Percentiles rank a stretch among this genome's conserved stretches.
These are phyloP conservation scores for Candida berthetii DNA, from an alignment of 805 yeast species.

Conservation along the genomic window DNA sequence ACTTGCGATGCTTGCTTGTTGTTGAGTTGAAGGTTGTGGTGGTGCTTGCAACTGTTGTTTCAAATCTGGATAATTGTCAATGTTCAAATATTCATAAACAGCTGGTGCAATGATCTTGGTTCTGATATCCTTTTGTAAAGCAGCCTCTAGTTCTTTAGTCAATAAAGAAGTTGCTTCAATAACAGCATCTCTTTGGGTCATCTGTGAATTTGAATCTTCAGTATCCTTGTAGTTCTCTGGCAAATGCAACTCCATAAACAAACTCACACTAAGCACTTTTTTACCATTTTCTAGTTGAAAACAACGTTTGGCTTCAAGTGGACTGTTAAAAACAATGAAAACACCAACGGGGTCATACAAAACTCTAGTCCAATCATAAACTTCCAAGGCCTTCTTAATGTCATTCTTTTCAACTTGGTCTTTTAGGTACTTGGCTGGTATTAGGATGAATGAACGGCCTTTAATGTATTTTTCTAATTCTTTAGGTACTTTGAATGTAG, in stretches of 20 bases:
- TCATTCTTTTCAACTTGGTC: conserved; percentile 41
- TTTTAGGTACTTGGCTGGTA: conserved; percentile 40
- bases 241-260: conserved; percentile 47
- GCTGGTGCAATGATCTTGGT: conserved; percentile 69
- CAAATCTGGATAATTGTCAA: conserved; percentile 48
- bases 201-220: too few relatives aligned
- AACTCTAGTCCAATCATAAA: conserved; percentile 62
- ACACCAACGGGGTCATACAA: conserved; percentile 60
- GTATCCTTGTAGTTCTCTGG: conserved; percentile 12
- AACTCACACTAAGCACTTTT: conserved; percentile 36
- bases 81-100: conserved; percentile 54
- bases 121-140: conserved; percentile 64
- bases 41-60: conserved; percentile 24
- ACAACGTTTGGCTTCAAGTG: conserved; percentile 53
- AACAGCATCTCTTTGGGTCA: conserved; percentile 30
- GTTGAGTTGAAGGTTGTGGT: conserved; percentile 10
- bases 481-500: conserved; percentile 30
- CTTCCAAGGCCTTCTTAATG: conserved; percentile 49
- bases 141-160: conserved; percentile 55
- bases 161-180: conserved; percentile 55
- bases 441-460: conserved; percentile 51
- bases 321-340: conserved; percentile 60
- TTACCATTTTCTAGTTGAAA: conserved; percentile 56
- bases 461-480: conserved; percentile 44
- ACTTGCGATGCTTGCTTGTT: conserved; percentile 7